Evolutionary conservation across 352 stramenopile species (phyloP).

Genomic region (Phytophthora melonis): DNA sequence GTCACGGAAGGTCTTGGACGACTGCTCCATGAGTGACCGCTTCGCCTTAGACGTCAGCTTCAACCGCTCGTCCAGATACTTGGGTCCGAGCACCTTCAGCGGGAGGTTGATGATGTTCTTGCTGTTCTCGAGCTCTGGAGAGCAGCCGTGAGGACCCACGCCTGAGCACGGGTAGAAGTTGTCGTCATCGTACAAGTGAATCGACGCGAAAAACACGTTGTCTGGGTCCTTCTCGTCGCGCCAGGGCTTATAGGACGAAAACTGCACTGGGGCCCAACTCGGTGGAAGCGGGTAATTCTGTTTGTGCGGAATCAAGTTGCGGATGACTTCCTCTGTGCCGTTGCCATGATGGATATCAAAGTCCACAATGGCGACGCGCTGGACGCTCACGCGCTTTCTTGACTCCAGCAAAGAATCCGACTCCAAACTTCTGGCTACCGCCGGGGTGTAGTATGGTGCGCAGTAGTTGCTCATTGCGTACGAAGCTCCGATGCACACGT

Average conservation of each 20-base stretch:
- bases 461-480: slow-evolving; percentile 66
- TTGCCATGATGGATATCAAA: slow-evolving; percentile 81
- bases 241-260: slow-evolving; percentile 76
- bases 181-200: slow-evolving; percentile 70
- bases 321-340: slow-evolving; percentile 72
- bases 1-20: slow-evolving; percentile 56
- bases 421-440: neutral
- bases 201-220: slow-evolving; percentile 75
- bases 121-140: slow-evolving; percentile 51
- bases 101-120: slow-evolving; percentile 69
- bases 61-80: slow-evolving; percentile 66
- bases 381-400: slow-evolving; percentile 31
- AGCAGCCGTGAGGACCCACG: slow-evolving; percentile 55
- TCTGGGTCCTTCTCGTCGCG: slow-evolving; percentile 67
- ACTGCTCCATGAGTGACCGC: slow-evolving; percentile 56
- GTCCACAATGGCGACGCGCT: slow-evolving; percentile 69
- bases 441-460: slow-evolving; percentile 48
- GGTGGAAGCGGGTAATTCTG: slow-evolving; percentile 71
- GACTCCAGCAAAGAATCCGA: slow-evolving; percentile 12
- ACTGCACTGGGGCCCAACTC: slow-evolving; percentile 67
- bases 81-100: slow-evolving; percentile 56
- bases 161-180: slow-evolving; percentile 76
- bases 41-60: slow-evolving; percentile 68
- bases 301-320: slow-evolving; percentile 67
- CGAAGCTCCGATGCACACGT: slow-evolving; percentile 70